phyloP scores from a whole-genome alignment of 495 filamentous ascomycete genomes.

The Podospora pseudocomata region DNA sequence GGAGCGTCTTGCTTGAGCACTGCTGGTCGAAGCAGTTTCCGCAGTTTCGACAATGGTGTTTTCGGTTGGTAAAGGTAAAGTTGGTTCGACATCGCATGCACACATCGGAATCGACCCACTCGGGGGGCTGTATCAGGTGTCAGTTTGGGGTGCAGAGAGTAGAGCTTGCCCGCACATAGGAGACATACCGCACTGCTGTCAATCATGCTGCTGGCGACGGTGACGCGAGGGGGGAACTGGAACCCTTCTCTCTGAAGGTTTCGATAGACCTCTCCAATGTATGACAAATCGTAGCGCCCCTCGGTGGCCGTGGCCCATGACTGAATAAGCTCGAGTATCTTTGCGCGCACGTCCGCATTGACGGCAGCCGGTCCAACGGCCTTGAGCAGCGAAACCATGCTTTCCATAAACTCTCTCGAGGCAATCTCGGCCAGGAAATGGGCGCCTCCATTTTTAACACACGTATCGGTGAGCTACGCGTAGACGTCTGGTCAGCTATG shows the following conservation, averaged over 20 bases:
- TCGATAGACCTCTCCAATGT: slow-evolving; percentile 82
- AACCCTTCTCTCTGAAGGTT: slow-evolving; percentile 79
- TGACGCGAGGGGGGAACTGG: slow-evolving; percentile 81
- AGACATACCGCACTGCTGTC: slow-evolving; percentile 88
- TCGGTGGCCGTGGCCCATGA: slow-evolving; percentile 89
- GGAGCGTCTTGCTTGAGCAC: slow-evolving; percentile 84
- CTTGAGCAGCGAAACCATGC: slow-evolving; percentile 83
- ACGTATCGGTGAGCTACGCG: slow-evolving; percentile 80
- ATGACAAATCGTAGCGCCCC: slow-evolving; percentile 75
- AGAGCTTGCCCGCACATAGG: background rate
- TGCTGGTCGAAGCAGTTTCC: slow-evolving; percentile 93
- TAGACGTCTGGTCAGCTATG: slow-evolving; percentile 12
- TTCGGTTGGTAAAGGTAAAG: slow-evolving; percentile 96
- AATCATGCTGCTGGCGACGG: slow-evolving; percentile 88
- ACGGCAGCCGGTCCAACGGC: slow-evolving; percentile 68
- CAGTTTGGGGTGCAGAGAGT: background rate
- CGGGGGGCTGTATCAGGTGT: slow-evolving; percentile 65
- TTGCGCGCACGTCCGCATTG: slow-evolving; percentile 79
- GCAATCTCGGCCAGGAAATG: slow-evolving; percentile 95
- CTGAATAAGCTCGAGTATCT: slow-evolving; percentile 90
- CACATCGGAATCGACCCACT: slow-evolving; percentile 97
- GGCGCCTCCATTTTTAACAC: slow-evolving; percentile 96
- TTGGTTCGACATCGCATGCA: slow-evolving; percentile 95
- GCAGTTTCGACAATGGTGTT: slow-evolving; percentile 97
- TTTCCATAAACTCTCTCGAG: slow-evolving; percentile 97